Base-by-base conservation (phyloP, 1,284 basidiomycete species). In the Apiotrichum domesticum region DNA sequence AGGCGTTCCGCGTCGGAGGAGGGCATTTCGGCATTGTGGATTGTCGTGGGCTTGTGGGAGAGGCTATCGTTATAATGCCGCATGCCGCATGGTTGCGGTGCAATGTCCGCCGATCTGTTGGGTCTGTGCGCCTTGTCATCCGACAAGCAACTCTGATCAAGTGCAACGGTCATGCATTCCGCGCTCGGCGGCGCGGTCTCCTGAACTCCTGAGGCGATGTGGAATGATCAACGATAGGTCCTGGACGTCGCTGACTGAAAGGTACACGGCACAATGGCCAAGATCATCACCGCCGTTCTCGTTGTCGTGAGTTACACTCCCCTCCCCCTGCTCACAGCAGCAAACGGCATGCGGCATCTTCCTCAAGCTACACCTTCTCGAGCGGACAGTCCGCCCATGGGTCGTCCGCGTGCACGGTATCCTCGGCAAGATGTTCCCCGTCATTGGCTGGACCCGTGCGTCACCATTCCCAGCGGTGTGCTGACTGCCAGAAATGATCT, bases 341-440 rank as follows among this genome's bases (percentile, higher is more conserved):
- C 94, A 97, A 76, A 79, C 87, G 7, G 69, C 72, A 14, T 79
- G 90, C 51, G 94, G 94, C 6, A 81, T 93, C 57, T 98, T 96
- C 75, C 85, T 98, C 62, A 97, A 95, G 76, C 79, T 95, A 4
- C 95, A 98, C 74, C 85, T 97, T 21, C 82, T 93, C 61, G 90
- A 97, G 75, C 79, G 81, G 61, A 82, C 82, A 1, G 68, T 93
- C 9, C 82, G 93, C 32, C 87, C 88, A 0, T 87, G 82, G 66
- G 83, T 87, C 6, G 87, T 92, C 11, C 76, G 79, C 9, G 73
- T 81, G 1, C 95, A 98, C 67, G 87, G 90, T 1, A 66, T 90
- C 14, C 75, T 97, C 3, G 95, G 95, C 15, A 93, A 89, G 71
- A 65, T 79, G 15, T 98, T 90, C 74, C 92, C 92, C 0, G 79